Evolutionary conservation across 192 early-diverging fungal genomes (phyloP).

Genomic region (Rhizophagus sp.): DNA sequence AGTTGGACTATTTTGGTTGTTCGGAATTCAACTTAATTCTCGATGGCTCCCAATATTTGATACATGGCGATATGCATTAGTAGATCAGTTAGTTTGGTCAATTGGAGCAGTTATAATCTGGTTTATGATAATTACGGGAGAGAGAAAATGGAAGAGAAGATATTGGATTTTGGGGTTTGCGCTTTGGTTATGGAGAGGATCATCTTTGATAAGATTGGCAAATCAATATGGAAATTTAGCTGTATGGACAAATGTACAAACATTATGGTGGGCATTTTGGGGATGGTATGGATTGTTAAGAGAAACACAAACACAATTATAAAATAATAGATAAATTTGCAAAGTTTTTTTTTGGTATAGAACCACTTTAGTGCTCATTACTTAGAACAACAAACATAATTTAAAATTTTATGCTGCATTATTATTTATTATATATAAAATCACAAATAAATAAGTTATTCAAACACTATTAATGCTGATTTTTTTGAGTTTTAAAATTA

Average conservation of each 20-base stretch:
- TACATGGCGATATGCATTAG: slow-evolving; percentile 3
- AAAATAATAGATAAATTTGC: too few species aligned
- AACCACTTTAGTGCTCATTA: too few species aligned
- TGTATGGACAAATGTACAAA: slow-evolving; percentile 8
- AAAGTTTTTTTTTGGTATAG: too few species aligned
- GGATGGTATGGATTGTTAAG: slow-evolving; percentile 4
- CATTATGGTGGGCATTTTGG: slow-evolving; percentile 19
- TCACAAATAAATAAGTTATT: too few species aligned
- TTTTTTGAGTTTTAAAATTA: slow-evolving; percentile 51
- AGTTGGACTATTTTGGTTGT: slow-evolving; percentile 55
- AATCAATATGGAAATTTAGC: neutral
- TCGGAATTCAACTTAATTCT: slow-evolving; percentile 43
- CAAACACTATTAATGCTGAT: neutral
- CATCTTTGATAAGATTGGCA: neutral
- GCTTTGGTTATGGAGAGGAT: slow-evolving; percentile 19
- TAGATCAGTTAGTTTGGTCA: neutral
- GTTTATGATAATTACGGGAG: slow-evolving; percentile 16
- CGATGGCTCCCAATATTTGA: slow-evolving; percentile 1
- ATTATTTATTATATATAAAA: too few species aligned
- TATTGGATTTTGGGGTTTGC: neutral
- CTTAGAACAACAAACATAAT: too few species aligned
- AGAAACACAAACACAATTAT: too few species aligned
- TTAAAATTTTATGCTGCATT: too few species aligned
- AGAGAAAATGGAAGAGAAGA: slow-evolving; percentile 2
- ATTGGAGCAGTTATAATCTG: neutral